Evolutionary conservation across 208 protist genomes (phyloP), one percentile per base, ranked within the genome.

Genomic region (Kentomonas sorsogonicus): DNA sequence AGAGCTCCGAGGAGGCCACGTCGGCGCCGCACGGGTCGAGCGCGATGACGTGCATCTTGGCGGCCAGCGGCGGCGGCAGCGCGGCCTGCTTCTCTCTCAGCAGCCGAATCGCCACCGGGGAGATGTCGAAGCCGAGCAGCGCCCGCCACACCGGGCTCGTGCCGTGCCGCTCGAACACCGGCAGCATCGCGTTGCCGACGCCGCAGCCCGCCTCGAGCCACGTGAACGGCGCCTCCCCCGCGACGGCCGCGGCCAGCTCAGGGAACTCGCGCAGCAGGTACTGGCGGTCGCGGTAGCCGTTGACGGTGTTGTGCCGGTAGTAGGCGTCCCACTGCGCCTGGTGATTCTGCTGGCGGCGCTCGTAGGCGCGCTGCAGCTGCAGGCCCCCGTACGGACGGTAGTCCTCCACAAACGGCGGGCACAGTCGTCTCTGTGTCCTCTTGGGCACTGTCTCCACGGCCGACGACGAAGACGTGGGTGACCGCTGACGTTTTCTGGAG

Each of bases 161-260:
- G 5, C 87, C 77, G 53, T 91, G 90, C 53, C 86, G 68, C 25
- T 86, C 68, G 13, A 96, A 69, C 43, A 98, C 59, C 5, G 95
- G 93, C 39, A 97, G 67, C 50, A 95, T 75, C 1, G 95, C 89
- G 56, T 97, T 97, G 9, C 95, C 95, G 29, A 97, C 95, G n/a
- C 95, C 95, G 74, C 95, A 98, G 7, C 95, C 95, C 2, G 84
- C 78, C 65, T 98, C 93, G 74, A 97, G 79, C 80, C 83, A 91
- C 22, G 71, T 58, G 40, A 83, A 83, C 11, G 53, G 31, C 6
- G 46, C 10, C 5, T 39, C 40, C 13, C 22, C 46, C 51, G 25
- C 50, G 1, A 27, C 47, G 48, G 38, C 40, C 38, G 58, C 36
- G 3, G 16, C 56, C 46, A 94, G 72, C 69, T 94, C 86, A 15